These are phyloP conservation scores for Hydrangea macrophylla DNA, from an alignment of 148 eudicot genomes.

Conservation along the genomic window DNA sequence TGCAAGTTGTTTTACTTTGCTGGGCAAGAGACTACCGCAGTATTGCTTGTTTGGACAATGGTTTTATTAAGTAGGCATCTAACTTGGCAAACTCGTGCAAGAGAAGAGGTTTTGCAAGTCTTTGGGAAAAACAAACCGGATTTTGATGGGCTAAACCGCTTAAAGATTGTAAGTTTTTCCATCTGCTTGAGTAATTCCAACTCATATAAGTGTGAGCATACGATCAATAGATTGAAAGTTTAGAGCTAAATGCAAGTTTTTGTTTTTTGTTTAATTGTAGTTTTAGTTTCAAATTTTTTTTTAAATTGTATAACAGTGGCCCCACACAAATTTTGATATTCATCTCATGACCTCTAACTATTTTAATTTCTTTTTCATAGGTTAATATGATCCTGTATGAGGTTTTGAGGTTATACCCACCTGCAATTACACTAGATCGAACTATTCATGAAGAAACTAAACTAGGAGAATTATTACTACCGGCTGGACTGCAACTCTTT, in stretches of 20 bases:
- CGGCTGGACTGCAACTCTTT: neutral
- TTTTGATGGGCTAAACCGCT: slow-evolving; percentile 2
- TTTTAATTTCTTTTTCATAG: neutral
- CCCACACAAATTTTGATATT: no score
- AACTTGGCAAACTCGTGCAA: slow-evolving; percentile 11
- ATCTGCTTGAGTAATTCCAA: no score
- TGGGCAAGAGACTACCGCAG: slow-evolving; percentile 16
- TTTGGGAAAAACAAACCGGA: slow-evolving; percentile 10
- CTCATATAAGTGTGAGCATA: no score
- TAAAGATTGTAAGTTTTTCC: slow-evolving; percentile 4
- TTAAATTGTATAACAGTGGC: no score
- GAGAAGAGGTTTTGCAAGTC: slow-evolving; percentile 15
- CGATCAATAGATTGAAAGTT: no score
- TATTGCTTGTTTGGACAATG: slow-evolving; percentile 9
- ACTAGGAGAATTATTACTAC: neutral
- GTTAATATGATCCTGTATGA: neutral
- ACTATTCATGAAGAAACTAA: neutral
- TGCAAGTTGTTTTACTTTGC: slow-evolving; percentile 15
- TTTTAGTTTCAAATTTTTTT: no score
- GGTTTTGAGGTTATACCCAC: neutral
- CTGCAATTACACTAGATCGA: neutral
- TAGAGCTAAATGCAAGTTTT: no score
- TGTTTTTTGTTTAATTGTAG: no score
- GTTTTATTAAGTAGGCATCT: slow-evolving; percentile 7
- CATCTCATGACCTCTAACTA: no score